These are phyloP conservation scores for Linnemannia schmuckeri DNA, from an alignment of 192 early-diverging fungal species.

Conservation along the genomic window DNA sequence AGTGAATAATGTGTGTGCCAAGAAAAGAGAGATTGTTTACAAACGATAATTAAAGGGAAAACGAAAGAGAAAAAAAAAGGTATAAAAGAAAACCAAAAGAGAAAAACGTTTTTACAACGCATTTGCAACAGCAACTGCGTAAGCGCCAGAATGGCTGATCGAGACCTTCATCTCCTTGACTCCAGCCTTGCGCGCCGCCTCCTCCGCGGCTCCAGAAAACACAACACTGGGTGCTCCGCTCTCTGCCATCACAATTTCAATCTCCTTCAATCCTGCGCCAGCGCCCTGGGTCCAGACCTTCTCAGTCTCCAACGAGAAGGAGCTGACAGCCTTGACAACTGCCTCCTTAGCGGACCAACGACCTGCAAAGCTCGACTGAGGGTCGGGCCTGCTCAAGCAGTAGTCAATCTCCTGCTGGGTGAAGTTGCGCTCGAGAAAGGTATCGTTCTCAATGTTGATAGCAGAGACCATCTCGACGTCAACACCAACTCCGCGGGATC, in stretches of 20 bases:
- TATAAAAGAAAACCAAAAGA: constrained; percentile 18
- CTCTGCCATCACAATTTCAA: constrained; percentile 81
- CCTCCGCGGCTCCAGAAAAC: constrained; percentile 87
- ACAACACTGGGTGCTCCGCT: constrained; percentile 86
- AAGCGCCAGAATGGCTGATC: constrained; percentile 92
- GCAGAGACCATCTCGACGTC: constrained; percentile 91
- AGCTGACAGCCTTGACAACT: constrained; percentile 92
- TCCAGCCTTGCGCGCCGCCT: constrained; percentile 76
- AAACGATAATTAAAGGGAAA: background rate
- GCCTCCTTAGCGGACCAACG: constrained; percentile 98
- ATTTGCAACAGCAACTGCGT: constrained; percentile 91
- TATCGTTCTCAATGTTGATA: constrained; percentile 85
- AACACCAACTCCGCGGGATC: constrained; percentile 77
- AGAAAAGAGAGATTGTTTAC: background rate
- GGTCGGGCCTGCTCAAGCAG: constrained; percentile 78
- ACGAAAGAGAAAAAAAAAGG: background rate
- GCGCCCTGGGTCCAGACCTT: constrained; percentile 84
- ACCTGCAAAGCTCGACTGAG: constrained; percentile 90
- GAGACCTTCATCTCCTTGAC: constrained; percentile 86
- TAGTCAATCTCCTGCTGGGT: constrained; percentile 84
- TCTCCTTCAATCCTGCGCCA: constrained; percentile 89
- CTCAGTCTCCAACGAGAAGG: constrained; percentile 56
- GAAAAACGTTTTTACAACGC: constrained; percentile 61
- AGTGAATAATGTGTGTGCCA: background rate
- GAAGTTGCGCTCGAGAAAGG: constrained; percentile 94